A percentile compares a stretch with the other conserved stretches of the same genome.
These are phyloP conservation scores for Tulasnella sp. DNA, from an alignment of 768 basidiomycete genomes.

Conservation along the genomic window DNA sequence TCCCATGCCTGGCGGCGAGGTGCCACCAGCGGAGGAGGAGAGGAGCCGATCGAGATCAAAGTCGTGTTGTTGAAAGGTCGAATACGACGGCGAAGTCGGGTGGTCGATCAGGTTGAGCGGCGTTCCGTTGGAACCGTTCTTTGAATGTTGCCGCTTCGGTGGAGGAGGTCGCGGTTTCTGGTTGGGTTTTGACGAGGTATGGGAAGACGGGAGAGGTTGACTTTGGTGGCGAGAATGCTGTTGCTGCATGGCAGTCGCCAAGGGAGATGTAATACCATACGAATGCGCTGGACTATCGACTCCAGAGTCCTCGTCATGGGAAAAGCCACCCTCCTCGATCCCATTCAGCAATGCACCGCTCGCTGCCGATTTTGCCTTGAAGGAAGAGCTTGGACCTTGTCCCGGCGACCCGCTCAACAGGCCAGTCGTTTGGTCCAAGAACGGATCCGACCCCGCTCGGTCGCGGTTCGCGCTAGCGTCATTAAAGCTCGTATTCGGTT, in stretches of 20 bases:
- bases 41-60: slow-evolving; percentile 6
- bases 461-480: background rate
- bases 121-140: background rate
- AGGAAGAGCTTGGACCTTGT: background rate
- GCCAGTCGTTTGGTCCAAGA: background rate
- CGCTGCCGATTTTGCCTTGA: background rate
- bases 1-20: slow-evolving; percentile 28
- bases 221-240: slow-evolving; percentile 5
- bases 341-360: background rate
- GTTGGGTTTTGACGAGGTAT: background rate
- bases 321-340: background rate
- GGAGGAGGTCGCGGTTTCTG: background rate
- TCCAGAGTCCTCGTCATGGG: background rate
- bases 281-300: background rate
- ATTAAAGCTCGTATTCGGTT: background rate
- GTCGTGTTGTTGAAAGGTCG: background rate
- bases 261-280: background rate
- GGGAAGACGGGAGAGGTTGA: background rate
- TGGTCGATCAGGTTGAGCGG: background rate
- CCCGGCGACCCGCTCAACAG: background rate
- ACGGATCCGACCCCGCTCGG: slow-evolving; percentile 8
- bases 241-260: background rate
- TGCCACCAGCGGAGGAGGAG: slow-evolving; percentile 28
- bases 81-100: background rate
- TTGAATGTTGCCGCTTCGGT: background rate